Conservation (phyloP, 1,284 basidiomycete genomes). For the Wolfiporia cocos region DNA sequence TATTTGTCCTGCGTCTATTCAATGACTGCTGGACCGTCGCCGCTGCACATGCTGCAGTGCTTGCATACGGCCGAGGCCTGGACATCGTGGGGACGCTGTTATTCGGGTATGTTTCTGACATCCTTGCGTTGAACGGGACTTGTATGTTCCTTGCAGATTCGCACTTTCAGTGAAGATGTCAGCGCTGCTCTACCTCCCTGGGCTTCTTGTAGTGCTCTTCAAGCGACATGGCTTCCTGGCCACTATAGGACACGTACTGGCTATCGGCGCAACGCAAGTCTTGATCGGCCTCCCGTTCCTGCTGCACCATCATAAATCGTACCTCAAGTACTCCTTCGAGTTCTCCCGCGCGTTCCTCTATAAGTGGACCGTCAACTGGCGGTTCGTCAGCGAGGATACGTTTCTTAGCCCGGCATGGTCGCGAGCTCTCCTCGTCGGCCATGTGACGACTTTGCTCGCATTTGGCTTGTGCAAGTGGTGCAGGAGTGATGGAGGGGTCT, state of each 20-base stretch:
- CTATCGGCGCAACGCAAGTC: constrained; percentile 53
- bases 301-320: constrained; percentile 51
- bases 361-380: constrained; percentile 99
- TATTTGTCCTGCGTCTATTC: constrained; percentile 90
- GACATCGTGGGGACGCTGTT: constrained; percentile 62
- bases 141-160: constrained; percentile 38
- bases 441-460: constrained; percentile 50
- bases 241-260: constrained; percentile 47
- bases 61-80: constrained; percentile 52
- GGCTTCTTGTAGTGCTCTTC: constrained; percentile 75
- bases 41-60: constrained; percentile 49
- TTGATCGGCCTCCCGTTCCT: constrained; percentile 75
- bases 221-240: constrained; percentile 61
- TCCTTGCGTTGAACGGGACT: neutral
- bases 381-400: constrained; percentile 69
- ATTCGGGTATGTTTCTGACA: constrained; percentile 55
- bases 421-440: constrained; percentile 56
- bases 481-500: constrained; percentile 56
- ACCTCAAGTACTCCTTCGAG: constrained; percentile 81
- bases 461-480: constrained; percentile 80
- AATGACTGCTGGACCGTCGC: constrained; percentile 91
- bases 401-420: constrained; percentile 73
- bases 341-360: constrained; percentile 87
- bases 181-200: constrained; percentile 88
- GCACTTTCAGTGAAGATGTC: constrained; percentile 98